phyloP scores from a whole-genome alignment of 1,284 basidiomycete species.

The Ustilago tritici region DNA sequence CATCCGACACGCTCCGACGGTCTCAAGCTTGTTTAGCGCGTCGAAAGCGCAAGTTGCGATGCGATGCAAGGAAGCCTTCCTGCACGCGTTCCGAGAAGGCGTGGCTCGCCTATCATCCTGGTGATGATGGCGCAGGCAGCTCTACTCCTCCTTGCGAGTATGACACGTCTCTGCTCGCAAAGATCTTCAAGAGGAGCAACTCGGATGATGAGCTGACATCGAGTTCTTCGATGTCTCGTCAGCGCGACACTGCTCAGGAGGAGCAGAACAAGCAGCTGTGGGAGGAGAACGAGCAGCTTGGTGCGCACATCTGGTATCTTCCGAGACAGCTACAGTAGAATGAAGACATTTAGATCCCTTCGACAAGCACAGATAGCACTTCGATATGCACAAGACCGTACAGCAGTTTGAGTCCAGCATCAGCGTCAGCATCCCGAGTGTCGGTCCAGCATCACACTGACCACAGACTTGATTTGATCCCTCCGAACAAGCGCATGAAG shows the following conservation, averaged over 20 bases:
- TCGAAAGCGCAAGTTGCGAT: slow-evolving; percentile 42
- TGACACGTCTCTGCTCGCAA: slow-evolving; percentile 33
- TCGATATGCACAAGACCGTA: not conserved
- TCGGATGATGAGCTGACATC: slow-evolving; percentile 10
- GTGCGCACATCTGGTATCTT: slow-evolving; percentile 20
- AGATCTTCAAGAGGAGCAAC: slow-evolving; percentile 31
- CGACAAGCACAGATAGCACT: not conserved
- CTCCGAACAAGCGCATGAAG: slow-evolving; percentile 12
- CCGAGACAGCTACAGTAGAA: slow-evolving; percentile 6
- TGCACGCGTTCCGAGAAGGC: slow-evolving; percentile 43
- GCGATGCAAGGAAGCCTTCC: slow-evolving; percentile 42
- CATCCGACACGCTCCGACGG: slow-evolving; percentile 30
- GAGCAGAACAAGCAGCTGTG: slow-evolving; percentile 4
- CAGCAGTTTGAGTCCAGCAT: not conserved
- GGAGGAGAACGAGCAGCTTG: slow-evolving; percentile 29
- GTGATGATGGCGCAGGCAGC: not conserved
- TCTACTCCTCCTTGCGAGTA: slow-evolving; percentile 31
- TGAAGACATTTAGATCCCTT: not conserved
- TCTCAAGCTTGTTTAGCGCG: slow-evolving; percentile 44
- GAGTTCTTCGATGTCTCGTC: not conserved
- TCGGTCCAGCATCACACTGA: slow-evolving; percentile 6
- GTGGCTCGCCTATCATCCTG: slow-evolving; percentile 31
- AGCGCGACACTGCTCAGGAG: not conserved
- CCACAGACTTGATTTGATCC: not conserved
- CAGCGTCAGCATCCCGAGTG: not conserved